Base-by-base conservation (phyloP, 768 basidiomycete genomes). In the Pleurotus giganteus region DNA sequence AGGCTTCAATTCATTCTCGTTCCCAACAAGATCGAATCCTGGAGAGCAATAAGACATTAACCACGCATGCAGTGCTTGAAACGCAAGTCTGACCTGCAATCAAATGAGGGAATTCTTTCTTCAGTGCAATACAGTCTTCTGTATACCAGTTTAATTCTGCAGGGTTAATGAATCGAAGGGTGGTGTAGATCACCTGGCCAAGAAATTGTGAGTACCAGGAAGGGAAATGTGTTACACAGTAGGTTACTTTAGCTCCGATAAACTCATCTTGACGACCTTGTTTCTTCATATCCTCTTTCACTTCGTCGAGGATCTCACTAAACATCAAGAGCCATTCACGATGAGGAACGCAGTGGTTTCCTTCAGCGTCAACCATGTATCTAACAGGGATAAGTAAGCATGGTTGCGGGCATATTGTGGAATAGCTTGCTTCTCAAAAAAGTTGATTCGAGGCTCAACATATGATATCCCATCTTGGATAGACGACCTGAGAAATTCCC, bases 11-110 rank as follows among this genome's bases (percentile, higher is more conserved):
- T 68, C 69, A 62, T 90, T 84, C 62, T 91, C 89, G 44, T 85
- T 75, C 3, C 89, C 89, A n/a, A 91, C 89, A 17, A 91, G 76
- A 69, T 91, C 89, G 60, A 91, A 92, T 2, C 87, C 88, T 88
- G 54, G 2, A 19, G n/a, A 23, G 8, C 17, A 44, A 55, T 15
- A 43, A 47, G 53, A 44, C 43, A 12, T 28, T 36, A 27, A 58
- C 45, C 42, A 6, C n/a, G 29, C 21, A 23, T 24, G n/a, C 31
- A 15, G 26, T 4, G 19, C 11, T 29, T 8, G 15, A 53, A 15
- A n/a, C 37, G 39, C 24, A 9, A 46, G n/a, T 64, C 55, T 31
- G 41, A 82, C 88, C 89, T 39, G 81, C 80, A 43, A 91, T 85
- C 29, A 89, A 68, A 59, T 88, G 77, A 19, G 88, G 89, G 62